Evolutionary conservation across 1,139 yeast genomes (phyloP).

Genomic region (Saccharomyces hybrid): DNA sequence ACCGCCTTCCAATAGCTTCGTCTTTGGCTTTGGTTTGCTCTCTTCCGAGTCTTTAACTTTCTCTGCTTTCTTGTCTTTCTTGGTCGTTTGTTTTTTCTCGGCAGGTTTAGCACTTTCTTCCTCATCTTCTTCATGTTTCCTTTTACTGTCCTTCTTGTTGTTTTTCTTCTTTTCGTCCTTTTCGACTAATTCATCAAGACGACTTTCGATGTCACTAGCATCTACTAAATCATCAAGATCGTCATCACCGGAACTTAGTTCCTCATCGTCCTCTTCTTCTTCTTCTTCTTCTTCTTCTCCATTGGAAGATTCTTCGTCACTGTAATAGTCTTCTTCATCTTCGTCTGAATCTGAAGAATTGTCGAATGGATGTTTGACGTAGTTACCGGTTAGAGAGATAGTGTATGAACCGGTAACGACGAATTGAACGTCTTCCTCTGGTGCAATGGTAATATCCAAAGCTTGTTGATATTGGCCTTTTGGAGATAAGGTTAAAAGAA

Average conservation of each 20-base stretch:
- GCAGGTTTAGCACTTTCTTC: conserved; percentile 19
- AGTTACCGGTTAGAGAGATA: conserved; percentile 88
- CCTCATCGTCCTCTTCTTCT: conserved; percentile 46
- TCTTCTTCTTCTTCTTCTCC: conserved; percentile 4
- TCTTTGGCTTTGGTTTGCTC: conserved; percentile 37
- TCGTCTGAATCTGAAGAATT: conserved; percentile 51
- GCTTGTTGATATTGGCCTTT: conserved; percentile 80
- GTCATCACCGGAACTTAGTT: conserved; percentile 91
- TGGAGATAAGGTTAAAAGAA: conserved; percentile 88
- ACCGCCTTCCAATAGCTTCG: conserved; percentile 86
- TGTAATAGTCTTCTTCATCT: conserved; percentile 37
- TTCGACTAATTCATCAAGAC: conserved; percentile 35
- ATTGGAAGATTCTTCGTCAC: conserved; percentile 3
- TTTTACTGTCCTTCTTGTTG: not conserved
- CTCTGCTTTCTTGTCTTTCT: conserved; percentile 36
- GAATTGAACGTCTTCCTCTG: conserved; percentile 90
- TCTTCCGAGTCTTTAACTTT: conserved; percentile 14
- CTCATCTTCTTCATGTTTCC: conserved; percentile 30
- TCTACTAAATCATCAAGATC: conserved; percentile 52
- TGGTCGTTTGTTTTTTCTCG: conserved; percentile 42
- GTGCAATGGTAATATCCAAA: conserved; percentile 79
- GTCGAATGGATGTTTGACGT: conserved; percentile 81
- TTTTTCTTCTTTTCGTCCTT: conserved; percentile 32
- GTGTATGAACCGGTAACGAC: conserved; percentile 96
- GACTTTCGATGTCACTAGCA: conserved; percentile 48